Conservation (phyloP, 306 rosid genomes). For the Ceratonia siliqua region DNA sequence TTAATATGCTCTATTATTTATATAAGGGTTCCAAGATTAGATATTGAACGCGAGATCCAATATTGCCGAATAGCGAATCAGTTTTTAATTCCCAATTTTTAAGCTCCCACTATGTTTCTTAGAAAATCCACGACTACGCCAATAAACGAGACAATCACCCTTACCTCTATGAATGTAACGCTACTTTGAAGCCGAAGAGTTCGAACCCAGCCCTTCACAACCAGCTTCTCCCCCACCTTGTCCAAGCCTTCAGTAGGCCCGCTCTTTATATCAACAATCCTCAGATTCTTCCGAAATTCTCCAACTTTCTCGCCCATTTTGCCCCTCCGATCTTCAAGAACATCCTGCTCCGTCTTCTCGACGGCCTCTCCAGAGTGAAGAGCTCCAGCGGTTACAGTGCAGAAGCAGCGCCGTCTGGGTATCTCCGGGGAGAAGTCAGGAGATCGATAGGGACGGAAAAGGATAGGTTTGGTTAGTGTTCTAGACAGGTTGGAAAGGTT, state of each 20-base stretch:
- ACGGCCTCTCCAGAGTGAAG: slow-evolving; percentile 54
- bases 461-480: slow-evolving; percentile 6
- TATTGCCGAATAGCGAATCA: not conserved
- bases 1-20: not conserved
- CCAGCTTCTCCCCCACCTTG: slow-evolving; percentile 57
- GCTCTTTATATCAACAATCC: slow-evolving; percentile 63
- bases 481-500: not conserved
- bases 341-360: slow-evolving; percentile 37
- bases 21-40: not conserved
- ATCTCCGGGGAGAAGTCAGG: not conserved
- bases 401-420: slow-evolving; percentile 42
- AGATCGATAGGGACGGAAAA: slow-evolving; percentile 17
- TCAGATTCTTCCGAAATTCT: slow-evolving; percentile 78
- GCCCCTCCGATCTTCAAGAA: slow-evolving; percentile 24
- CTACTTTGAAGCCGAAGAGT: slow-evolving; percentile 81
- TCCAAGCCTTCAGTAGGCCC: slow-evolving; percentile 57
- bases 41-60: not conserved
- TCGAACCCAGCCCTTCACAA: slow-evolving; percentile 83
- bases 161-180: slow-evolving; percentile 84
- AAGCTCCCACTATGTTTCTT: not conserved
- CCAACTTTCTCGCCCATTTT: slow-evolving; percentile 45
- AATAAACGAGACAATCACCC: not conserved
- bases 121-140: not conserved
- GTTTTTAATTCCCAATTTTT: not conserved
- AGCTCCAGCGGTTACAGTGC: slow-evolving; percentile 42